Conservation (phyloP, 2,329 filamentous ascomycete genomes). For the Scedosporium aurantiacum region DNA sequence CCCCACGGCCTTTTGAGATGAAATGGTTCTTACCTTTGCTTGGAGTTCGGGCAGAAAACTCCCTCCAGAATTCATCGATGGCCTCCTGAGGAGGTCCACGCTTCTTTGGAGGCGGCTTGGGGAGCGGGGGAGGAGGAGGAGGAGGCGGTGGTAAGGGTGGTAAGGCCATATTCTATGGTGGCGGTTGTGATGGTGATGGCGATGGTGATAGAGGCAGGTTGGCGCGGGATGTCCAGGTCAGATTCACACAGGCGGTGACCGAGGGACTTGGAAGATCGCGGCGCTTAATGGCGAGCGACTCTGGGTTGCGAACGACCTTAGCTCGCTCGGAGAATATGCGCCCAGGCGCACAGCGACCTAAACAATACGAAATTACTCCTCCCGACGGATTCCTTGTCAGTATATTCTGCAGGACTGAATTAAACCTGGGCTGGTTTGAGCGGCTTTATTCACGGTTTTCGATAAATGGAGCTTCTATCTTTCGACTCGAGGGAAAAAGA, state of each 20-base stretch:
- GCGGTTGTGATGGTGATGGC: not conserved
- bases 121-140: slow-evolving; percentile 33
- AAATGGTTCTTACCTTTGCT: slow-evolving; percentile 46
- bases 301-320: too few species aligned
- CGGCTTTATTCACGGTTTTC: too few species aligned
- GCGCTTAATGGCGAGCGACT: too few species aligned
- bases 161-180: not conserved
- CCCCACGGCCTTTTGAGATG: not conserved
- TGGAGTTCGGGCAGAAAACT: slow-evolving; percentile 58
- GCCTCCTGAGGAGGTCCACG: slow-evolving; percentile 53
- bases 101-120: slow-evolving; percentile 19
- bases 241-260: not conserved
- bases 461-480: too few species aligned
- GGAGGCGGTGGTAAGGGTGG: slow-evolving; percentile 21
- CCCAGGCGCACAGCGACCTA: too few species aligned
- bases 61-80: slow-evolving; percentile 63
- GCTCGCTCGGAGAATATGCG: too few species aligned
- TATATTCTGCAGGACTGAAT: too few species aligned
- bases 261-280: not conserved
- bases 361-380: too few species aligned
- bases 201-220: not conserved
- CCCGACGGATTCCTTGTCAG: too few species aligned
- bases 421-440: too few species aligned
- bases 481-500: too few species aligned
- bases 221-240: not conserved